phyloP scores from a whole-genome alignment of 169 alveolate genomes.

The Plasmodium sp. region DNA sequence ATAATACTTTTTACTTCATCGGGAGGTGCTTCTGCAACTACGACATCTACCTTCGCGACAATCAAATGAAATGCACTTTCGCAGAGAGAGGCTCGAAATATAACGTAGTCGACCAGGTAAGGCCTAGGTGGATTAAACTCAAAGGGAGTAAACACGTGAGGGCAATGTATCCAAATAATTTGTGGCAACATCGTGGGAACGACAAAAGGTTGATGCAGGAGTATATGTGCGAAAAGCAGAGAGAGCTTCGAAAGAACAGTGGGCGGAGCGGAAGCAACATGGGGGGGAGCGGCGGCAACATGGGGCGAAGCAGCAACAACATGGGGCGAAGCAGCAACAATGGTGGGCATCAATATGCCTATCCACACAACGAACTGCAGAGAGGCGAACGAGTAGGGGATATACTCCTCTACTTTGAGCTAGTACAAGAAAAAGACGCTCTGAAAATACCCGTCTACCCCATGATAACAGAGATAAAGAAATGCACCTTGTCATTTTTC shows the following conservation, averaged over 20 bases:
- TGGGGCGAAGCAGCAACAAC: not conserved
- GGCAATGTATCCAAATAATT: constrained; percentile 53
- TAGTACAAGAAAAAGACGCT: constrained; percentile 87
- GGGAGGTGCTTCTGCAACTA: constrained; percentile 72
- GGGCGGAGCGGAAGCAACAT: not conserved
- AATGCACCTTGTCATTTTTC: constrained; percentile 81
- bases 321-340: not conserved
- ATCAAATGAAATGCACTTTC: constrained; percentile 65
- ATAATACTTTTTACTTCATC: constrained; percentile 67
- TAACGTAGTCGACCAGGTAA: constrained; percentile 73
- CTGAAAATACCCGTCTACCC: constrained; percentile 87
- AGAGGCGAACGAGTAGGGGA: constrained; percentile 80
- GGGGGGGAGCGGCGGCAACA: not conserved
- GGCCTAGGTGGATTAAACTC: constrained; percentile 90
- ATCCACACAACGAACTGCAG: constrained; percentile 46
- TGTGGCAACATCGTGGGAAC: constrained; percentile 72
- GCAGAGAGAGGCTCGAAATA: constrained; percentile 67
- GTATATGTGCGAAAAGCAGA: constrained; percentile 45
- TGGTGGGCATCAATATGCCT: not conserved
- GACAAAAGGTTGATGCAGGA: constrained; percentile 53
- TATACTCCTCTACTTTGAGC: constrained; percentile 86
- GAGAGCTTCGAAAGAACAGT: not conserved
- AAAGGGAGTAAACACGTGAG: constrained; percentile 83
- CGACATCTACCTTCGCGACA: constrained; percentile 68
- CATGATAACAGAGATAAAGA: constrained; percentile 87